Conservation (phyloP, 208 protist genomes). For the Trichomonas vaginalis region DNA sequence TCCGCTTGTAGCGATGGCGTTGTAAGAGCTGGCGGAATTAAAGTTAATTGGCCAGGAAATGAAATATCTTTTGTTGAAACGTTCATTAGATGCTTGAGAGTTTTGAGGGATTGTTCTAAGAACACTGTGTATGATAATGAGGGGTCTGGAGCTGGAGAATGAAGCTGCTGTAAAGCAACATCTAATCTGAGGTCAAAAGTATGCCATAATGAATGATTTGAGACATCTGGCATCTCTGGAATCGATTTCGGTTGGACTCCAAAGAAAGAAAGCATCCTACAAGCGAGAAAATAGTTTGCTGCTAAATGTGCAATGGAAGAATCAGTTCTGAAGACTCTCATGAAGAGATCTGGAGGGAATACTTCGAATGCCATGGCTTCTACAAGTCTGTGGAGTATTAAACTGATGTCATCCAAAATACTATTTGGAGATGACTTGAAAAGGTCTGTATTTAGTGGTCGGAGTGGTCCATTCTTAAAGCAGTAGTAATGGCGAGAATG, state of each 20-base stretch:
- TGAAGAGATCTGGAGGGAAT: background rate
- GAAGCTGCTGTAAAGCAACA: background rate
- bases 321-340: background rate
- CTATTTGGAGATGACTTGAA: background rate
- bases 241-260: background rate
- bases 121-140: background rate
- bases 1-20: background rate
- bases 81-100: background rate
- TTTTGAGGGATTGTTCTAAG: background rate
- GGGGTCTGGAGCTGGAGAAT: background rate
- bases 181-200: background rate
- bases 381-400: background rate
- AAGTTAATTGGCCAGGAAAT: background rate
- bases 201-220: background rate
- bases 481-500: background rate
- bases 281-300: background rate
- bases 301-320: background rate
- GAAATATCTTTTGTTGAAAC: background rate
- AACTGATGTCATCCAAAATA: background rate
- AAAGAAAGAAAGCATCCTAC: background rate
- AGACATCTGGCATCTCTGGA: background rate
- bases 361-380: constrained; percentile 12
- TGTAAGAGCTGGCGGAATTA: background rate
- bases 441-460: background rate
- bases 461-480: constrained; percentile 9